A percentile compares a stretch with the other conserved stretches of the same genome.
Conservation (phyloP, 2,329 filamentous ascomycete species). For the Fusarium buxicola region DNA sequence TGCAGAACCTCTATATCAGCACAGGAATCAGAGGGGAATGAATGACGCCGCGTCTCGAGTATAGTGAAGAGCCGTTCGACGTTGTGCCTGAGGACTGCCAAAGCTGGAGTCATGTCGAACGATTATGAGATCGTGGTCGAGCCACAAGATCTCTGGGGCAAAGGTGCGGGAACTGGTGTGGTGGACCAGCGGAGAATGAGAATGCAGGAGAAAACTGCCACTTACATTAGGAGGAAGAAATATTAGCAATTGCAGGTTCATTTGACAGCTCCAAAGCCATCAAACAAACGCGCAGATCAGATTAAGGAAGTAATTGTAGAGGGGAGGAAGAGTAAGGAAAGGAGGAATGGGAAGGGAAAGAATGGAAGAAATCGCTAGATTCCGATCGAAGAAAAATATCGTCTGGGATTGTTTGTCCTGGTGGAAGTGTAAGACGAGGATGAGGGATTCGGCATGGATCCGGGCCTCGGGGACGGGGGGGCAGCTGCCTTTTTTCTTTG, state of each 20-base stretch:
- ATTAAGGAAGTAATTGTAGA: constrained; percentile 41
- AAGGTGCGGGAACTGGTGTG: constrained; percentile 35
- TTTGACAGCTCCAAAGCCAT: constrained; percentile 88
- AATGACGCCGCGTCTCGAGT: constrained; percentile 17
- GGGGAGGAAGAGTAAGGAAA: constrained; percentile 25
- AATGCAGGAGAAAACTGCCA: constrained; percentile 25
- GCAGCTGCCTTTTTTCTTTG: constrained; percentile 47
- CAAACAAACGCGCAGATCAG: constrained; percentile 87
- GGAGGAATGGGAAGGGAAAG: constrained; percentile 33
- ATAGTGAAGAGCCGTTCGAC: constrained; percentile 4
- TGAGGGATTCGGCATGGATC: constrained; percentile 40
- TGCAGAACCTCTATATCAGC: constrained; percentile 48
- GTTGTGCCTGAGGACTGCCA: constrained; percentile 40
- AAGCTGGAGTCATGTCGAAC: constrained; percentile 39
- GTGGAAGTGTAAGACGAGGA: constrained; percentile 40
- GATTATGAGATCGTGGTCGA: constrained; percentile 46
- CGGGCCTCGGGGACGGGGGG: constrained; percentile 41
- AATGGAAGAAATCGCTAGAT: constrained; percentile 34
- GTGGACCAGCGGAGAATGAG: constrained; percentile 33
- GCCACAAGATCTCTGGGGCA: constrained; percentile 43
- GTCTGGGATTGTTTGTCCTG: constrained; percentile 43
- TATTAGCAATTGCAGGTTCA: constrained; percentile 89
- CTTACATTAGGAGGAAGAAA: constrained; percentile 73
- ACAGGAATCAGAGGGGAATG: constrained; percentile 13
- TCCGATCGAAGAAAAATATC: constrained; percentile 38